Evolutionary conservation across 805 yeast species (phyloP).

Genomic region (Candida chauliodis): DNA sequence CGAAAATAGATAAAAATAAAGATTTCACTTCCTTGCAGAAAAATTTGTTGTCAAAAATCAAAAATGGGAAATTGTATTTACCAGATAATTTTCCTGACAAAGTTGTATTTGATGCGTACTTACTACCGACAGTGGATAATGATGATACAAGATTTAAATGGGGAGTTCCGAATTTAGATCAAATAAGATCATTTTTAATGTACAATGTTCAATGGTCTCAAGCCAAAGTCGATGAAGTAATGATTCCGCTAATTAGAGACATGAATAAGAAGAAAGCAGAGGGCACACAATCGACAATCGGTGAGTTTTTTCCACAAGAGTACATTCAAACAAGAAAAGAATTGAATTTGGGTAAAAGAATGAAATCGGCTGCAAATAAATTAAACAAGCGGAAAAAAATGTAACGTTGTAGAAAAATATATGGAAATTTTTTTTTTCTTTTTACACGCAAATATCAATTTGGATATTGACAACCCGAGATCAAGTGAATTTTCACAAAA

Average conservation of each 20-base stretch:
- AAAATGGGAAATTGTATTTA: conserved; percentile 49
- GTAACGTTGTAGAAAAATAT: conserved; percentile 4
- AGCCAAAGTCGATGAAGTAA: conserved; percentile 71
- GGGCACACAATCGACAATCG: conserved; percentile 56
- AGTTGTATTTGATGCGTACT: conserved; percentile 69
- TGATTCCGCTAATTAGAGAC: conserved; percentile 80
- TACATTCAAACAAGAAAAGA: conserved; percentile 45
- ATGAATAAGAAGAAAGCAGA: conserved; percentile 60
- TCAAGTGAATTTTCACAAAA: not conserved
- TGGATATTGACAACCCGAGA: not conserved
- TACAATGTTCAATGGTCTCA: conserved; percentile 76
- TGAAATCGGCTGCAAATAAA: conserved; percentile 54
- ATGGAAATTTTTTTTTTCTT: conserved; percentile 2
- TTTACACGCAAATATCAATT: conserved; percentile 1
- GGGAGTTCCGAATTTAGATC: conserved; percentile 88
- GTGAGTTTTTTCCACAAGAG: conserved; percentile 67
- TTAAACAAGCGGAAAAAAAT: conserved; percentile 27
- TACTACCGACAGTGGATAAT: conserved; percentile 76
- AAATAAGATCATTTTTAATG: conserved; percentile 66
- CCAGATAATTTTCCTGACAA: conserved; percentile 68
- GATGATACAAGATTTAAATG: conserved; percentile 78
- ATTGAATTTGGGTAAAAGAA: conserved; percentile 54
- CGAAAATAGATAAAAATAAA: conserved; percentile 33
- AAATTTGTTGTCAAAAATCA: conserved; percentile 55
- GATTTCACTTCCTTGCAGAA: conserved; percentile 49